These are phyloP conservation scores for Filobasidium wieringae DNA, from an alignment of 768 basidiomycete genomes.

Conservation along the genomic window DNA sequence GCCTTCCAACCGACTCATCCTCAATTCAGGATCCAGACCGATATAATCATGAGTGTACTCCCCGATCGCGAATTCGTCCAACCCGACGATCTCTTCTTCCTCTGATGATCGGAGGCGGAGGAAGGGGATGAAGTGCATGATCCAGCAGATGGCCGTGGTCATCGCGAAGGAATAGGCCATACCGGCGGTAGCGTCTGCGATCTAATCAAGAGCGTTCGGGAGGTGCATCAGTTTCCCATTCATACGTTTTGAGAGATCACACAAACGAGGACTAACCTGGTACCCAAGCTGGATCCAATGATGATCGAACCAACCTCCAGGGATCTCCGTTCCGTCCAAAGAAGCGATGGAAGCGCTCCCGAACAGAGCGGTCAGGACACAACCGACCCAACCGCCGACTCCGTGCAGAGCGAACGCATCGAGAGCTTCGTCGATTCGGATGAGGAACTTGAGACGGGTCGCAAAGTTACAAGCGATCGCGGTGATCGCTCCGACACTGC, in stretches of 20 bases:
- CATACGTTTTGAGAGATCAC: conserved; percentile 51
- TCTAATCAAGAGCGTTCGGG: background rate
- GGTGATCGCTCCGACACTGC: conserved; percentile 53
- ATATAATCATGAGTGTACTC: conserved; percentile 84
- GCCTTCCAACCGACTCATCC: conserved; percentile 30
- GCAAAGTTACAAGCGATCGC: conserved; percentile 70
- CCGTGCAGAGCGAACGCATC: conserved; percentile 90
- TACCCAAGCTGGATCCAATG: conserved; percentile 58
- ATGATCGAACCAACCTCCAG: conserved; percentile 46
- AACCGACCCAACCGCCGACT: conserved; percentile 55
- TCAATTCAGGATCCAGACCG: conserved; percentile 52
- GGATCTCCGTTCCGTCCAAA: conserved; percentile 14
- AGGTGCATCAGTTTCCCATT: conserved; percentile 10
- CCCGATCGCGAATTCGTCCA: conserved; percentile 58
- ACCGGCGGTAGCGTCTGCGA: conserved; percentile 18
- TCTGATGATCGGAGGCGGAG: conserved; percentile 33
- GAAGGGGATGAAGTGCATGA: conserved; percentile 41
- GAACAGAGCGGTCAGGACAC: conserved; percentile 59
- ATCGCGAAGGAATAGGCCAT: conserved; percentile 28
- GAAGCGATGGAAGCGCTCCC: conserved; percentile 50
- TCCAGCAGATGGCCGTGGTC: conserved; percentile 29
- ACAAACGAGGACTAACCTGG: conserved; percentile 54
- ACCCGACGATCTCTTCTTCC: conserved; percentile 40
- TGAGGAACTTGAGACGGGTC: conserved; percentile 56
- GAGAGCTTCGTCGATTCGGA: conserved; percentile 73